These are phyloP conservation scores for Cymbopogon flexuosus DNA, from an alignment of 202 grass and related monocot genomes.

Conservation along the genomic window DNA sequence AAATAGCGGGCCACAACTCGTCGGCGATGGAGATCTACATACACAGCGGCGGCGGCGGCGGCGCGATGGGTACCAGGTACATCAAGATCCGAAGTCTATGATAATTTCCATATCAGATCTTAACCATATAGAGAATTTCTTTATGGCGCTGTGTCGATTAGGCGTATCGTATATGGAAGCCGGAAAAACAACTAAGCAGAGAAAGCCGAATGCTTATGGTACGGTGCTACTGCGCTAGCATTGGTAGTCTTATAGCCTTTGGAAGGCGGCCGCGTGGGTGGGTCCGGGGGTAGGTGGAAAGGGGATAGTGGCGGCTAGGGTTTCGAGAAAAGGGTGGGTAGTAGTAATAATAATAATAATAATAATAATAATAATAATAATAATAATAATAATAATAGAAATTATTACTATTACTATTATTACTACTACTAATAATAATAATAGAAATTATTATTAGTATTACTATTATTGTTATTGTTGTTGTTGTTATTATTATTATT, in stretches of 20 bases:
- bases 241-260: not conserved
- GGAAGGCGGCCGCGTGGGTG: not conserved
- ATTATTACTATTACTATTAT: too few species aligned
- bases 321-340: too few species aligned
- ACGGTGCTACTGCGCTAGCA: not conserved
- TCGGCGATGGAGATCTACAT: not conserved
- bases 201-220: not conserved
- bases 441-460: too few species aligned
- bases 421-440: too few species aligned
- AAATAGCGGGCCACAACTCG: not conserved
- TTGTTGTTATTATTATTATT: too few species aligned
- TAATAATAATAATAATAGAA: too few species aligned
- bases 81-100: fast-evolving
- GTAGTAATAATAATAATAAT: too few species aligned
- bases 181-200: not conserved
- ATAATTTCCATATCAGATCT: not conserved
- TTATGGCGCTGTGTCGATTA: too few species aligned
- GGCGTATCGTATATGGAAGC: fast-evolving
- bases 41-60: fast-evolving
- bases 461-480: too few species aligned
- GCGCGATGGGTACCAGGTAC: fast-evolving
- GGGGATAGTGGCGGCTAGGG: not conserved
- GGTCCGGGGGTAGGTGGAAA: not conserved
- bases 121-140: not conserved
- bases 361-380: too few species aligned